A percentile compares a stretch with the other conserved stretches of the same genome.
Evolutionary conservation across 2,329 filamentous ascomycete genomes (phyloP).

Genomic region (Calonectria pteridis): DNA sequence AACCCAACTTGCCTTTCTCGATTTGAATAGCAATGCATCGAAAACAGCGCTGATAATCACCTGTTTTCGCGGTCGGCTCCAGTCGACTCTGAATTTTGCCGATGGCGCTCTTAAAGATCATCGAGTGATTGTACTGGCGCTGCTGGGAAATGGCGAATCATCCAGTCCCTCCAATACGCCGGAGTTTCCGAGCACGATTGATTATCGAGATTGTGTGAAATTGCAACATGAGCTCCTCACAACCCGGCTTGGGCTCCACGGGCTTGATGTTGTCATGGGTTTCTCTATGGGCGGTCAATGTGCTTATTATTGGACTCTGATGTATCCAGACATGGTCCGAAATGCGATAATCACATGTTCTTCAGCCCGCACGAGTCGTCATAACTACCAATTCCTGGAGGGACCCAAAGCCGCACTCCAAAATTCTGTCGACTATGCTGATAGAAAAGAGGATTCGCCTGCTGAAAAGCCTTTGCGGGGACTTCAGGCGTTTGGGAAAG

Average conservation of each 20-base stretch:
- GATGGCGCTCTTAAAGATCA: slow-evolving; percentile 55
- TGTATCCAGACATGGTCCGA: slow-evolving; percentile 56
- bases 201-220: slow-evolving; percentile 58
- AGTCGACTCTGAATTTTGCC: slow-evolving; percentile 61
- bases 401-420: slow-evolving; percentile 58
- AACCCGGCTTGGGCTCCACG: slow-evolving; percentile 48
- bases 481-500: slow-evolving; percentile 58
- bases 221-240: slow-evolving; percentile 56
- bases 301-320: slow-evolving; percentile 59
- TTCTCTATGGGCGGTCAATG: slow-evolving; percentile 66
- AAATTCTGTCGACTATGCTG: slow-evolving; percentile 55
- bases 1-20: slow-evolving; percentile 45
- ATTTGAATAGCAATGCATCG: slow-evolving; percentile 42
- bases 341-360: slow-evolving; percentile 59
- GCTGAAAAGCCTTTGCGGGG: slow-evolving; percentile 41
- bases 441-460: slow-evolving; percentile 42
- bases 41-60: slow-evolving; percentile 64
- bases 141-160: slow-evolving; percentile 62
- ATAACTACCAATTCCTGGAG: slow-evolving; percentile 62
- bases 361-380: slow-evolving; percentile 58
- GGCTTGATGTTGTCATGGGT: slow-evolving; percentile 57
- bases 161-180: slow-evolving; percentile 59
- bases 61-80: slow-evolving; percentile 66
- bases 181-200: slow-evolving; percentile 51
- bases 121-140: slow-evolving; percentile 60